Evolutionary conservation across 1,284 basidiomycete genomes (phyloP), one percentile per base, ranked within the genome.

Genomic region (Exobasidium cylindrosporum): DNA sequence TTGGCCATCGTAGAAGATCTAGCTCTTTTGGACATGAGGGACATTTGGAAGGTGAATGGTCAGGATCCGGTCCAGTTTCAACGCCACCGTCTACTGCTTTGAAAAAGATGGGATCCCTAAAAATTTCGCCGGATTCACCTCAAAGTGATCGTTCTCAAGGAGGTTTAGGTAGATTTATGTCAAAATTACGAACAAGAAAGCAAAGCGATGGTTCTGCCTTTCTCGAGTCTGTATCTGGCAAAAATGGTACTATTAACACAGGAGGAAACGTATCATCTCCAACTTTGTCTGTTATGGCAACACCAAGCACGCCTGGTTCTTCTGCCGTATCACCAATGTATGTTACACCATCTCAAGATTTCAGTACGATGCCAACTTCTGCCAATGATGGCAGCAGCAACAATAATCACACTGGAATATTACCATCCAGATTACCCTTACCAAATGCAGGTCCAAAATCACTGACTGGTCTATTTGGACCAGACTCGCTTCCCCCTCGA

Each of bases 1-100:
- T 40, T 17, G 26, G 44, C 3, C 50, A 71, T 32, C 64, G 63
- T 1, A 61, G 72, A 24, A 49, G 67, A 30, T 73, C 70, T 24
- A 71, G 68, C 62, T 73, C 70, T 2, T 74, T 74, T 35, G 72
- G 72, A 24, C 67, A 74, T 58, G 63, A 65, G 23, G 63, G 63
- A 4, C 54, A 63, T 21, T 31, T 63, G 28, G 58, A 60, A 2
- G 29, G 17, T 35, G 26, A 21, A 5, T 40, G 35, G 35, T 10
- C 35, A 40, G 35, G 35, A 10, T 32, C 53, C 21, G 29, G 21
- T 4, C 53, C 13, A n/a, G n/a, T 35, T 55, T 26, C 35, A 13
- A 21, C 54, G 1, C 54, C 54, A 14, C n/a, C 23, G 29, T 14
- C 13, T 21, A 24, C 21, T 28, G n/a, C 26, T 14, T 21, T 50